Base-by-base conservation (phyloP, 2,329 filamentous ascomycete species). In the Ophiostoma ulmi region DNA sequence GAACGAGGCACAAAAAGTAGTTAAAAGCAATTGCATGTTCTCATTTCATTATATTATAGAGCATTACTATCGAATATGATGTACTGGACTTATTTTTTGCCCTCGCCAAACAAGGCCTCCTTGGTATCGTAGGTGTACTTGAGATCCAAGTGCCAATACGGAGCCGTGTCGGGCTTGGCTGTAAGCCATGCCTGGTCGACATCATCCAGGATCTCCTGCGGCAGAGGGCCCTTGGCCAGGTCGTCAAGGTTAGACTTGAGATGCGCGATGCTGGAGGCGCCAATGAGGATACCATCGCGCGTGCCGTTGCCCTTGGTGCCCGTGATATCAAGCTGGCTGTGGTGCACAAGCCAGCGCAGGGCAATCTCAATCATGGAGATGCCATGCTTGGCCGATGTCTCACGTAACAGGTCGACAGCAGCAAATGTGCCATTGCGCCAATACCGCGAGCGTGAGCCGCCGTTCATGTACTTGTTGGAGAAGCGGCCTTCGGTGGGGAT, bases 181-280 rank as follows among this genome's bases (percentile, higher is more conserved):
- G 89, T 81, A 75, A 84, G 74, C 92, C 93, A 96, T 6, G 91
- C 92, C 78, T 90, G 81, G 75, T 96, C 92, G 72, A 96, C 80
- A 22, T 86, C 88, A 77, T 89, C 80, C 11, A 96, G 85, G 20
- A 96, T 89, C 36, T 93, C 91, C 14, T 91, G 87, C 0, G 92
- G 92, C 73, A 96, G 80, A 0, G 91, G 91, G 0, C 91, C 90
- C 85, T 88, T 87, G 77, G 89, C 86, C 39, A 90, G 77, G 73
- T 84, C 80, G 71, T 83, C 80, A 69, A 90, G 79, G 77, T 89
- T 89, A 73, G 82, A 80, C 75, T 84, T 82, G 44, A 90, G 80
- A 79, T 90, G 87, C 69, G 81, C 80, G 67, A 84, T 79, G 75
- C 82, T 87, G 70, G 85, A 88, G 68, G 87, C 82, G 48, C 87